Evolutionary conservation across 2,329 filamentous ascomycete genomes (phyloP).

Genomic region (Neofusicoccum cordaticola): DNA sequence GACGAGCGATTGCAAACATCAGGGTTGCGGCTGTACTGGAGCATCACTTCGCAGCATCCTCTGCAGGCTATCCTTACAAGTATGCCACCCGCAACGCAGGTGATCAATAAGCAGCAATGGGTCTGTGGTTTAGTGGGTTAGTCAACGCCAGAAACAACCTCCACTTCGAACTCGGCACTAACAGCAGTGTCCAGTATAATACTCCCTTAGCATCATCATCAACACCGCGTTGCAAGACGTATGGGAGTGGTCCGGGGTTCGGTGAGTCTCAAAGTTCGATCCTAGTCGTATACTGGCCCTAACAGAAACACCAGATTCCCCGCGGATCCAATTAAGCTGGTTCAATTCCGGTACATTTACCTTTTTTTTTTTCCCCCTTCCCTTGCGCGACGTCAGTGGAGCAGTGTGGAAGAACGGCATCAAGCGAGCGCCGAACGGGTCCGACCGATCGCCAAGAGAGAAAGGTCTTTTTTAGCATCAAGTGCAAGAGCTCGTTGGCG

Average conservation of each 20-base stretch:
- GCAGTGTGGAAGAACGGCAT: neutral
- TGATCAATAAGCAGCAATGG: neutral
- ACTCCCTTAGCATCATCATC: neutral
- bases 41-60: too few relatives aligned
- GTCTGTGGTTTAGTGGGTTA: neutral
- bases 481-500: neutral
- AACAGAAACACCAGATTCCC: neutral
- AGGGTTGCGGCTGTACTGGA: neutral
- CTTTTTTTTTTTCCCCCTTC: neutral
- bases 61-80: neutral
- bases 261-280: too few relatives aligned
- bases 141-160: neutral
- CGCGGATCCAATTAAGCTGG: neutral
- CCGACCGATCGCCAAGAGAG: neutral
- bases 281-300: too few relatives aligned
- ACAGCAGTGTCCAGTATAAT: neutral
- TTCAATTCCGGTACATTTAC: neutral
- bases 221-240: neutral
- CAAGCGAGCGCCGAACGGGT: neutral
- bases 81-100: neutral
- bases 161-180: neutral
- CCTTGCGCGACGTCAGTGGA: neutral
- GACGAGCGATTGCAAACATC: neutral
- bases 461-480: neutral
- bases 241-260: neutral